Evolutionary conservation across 176 grass and related monocot genomes (phyloP), one percentile per base, ranked within the genome.

Genomic region (Alloteropsis semialata): DNA sequence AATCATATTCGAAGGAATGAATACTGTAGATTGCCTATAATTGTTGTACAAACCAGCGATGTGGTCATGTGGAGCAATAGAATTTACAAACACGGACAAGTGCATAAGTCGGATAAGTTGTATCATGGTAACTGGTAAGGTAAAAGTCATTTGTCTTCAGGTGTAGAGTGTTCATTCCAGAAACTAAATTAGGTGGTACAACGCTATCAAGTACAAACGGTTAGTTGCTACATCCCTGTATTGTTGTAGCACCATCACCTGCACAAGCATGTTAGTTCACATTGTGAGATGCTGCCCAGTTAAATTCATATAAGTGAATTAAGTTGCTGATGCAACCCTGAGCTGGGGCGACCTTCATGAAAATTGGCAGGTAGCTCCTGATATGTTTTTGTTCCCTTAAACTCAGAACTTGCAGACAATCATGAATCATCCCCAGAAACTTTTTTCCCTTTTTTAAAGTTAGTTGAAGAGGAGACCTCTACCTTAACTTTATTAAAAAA

Each of bases 231-330:
- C 15, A 72, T 44, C 36, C 55, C 70, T 56, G 84, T 65, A 27
- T 36, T 60, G 48, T 46, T 75, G 30, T 60, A 60, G 69, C n/a
- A 65, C 38, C 18, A 51, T 89, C 75, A 89, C 87, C 87, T 88
- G 87, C 67, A 84, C 80, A 88, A 29, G 64, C 11, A 48, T 50
- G 50, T 63, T n/a, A 2, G 51, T 19, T 82, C 33, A 53, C 29
- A 56, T 17, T 74, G 58, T 78, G 36, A 88, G 66, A 84, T 57
- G 19, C 44, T 43, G 5, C 30, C 10, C 44, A 18, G 27, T 11
- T n/a, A 83, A 73, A 39, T 84, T 65, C 33, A 88, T 65, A 27
- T 19, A 43, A 45, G 37, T 68, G 30, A 37, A 74, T 22, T 38
- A 46, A 29, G 2, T 36, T 67, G 68, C 8, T 68, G 61, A 77